phyloP scores from a whole-genome alignment of 768 basidiomycete genomes.

The Tulasnella sp. region DNA sequence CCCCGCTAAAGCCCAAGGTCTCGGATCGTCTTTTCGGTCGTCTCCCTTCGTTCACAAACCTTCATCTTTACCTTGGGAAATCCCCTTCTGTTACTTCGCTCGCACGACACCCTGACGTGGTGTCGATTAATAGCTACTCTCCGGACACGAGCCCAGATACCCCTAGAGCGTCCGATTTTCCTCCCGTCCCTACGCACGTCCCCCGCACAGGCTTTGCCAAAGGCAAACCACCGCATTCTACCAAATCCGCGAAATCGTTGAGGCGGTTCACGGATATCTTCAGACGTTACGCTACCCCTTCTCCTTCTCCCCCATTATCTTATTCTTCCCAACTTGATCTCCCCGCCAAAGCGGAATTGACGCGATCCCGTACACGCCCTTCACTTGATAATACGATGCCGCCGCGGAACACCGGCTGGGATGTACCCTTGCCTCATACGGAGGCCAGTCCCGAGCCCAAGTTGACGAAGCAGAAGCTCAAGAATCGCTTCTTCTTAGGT shows the following conservation, averaged over 20 bases:
- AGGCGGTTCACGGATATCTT: neutral
- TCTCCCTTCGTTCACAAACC: neutral
- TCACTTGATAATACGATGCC: too few species aligned
- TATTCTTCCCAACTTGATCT: too few species aligned
- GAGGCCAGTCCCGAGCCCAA: conserved; percentile 3
- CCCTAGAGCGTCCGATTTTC: neutral
- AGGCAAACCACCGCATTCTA: too few species aligned
- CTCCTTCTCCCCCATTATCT: neutral
- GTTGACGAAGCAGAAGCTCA: neutral
- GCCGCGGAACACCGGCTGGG: too few species aligned
- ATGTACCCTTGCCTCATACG: conserved; percentile 3
- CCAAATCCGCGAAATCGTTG: neutral
- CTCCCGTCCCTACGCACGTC: neutral
- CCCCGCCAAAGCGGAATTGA: too few species aligned
- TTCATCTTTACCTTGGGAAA: neutral
- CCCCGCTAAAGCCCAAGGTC: neutral
- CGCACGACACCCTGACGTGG: neutral
- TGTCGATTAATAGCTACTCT: neutral
- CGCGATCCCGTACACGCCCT: too few species aligned
- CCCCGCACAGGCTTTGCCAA: neutral
- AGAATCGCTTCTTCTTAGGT: neutral
- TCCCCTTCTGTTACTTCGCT: neutral
- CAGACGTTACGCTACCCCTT: neutral
- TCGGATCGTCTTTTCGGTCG: neutral
- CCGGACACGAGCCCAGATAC: neutral